Evolutionary conservation across 1,284 basidiomycete genomes (phyloP).

Genomic region (Malassezia furfur): DNA sequence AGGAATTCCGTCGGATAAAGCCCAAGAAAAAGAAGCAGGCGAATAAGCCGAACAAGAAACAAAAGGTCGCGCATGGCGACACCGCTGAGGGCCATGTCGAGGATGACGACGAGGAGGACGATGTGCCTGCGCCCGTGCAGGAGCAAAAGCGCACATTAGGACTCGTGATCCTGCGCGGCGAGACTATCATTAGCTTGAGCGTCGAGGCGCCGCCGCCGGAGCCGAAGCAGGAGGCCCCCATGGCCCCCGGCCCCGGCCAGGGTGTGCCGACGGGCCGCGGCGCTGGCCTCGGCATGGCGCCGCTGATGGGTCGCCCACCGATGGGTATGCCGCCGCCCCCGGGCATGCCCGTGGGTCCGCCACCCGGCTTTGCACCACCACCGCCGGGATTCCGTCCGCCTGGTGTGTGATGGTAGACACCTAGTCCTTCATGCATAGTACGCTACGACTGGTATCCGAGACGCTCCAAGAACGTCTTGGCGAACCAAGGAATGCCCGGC

Average conservation of each 20-base stretch:
- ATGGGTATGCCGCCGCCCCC: constrained; percentile 57
- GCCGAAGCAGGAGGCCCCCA: constrained; percentile 60
- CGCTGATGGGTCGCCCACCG: constrained; percentile 46
- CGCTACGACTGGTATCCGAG: constrained; percentile 15
- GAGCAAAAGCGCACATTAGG: constrained; percentile 95
- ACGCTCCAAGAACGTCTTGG: constrained; percentile 25
- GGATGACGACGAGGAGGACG: constrained; percentile 25
- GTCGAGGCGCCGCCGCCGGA: constrained; percentile 93
- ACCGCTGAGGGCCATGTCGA: constrained; percentile 15
- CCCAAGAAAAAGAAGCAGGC: constrained; percentile 26
- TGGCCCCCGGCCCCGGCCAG: constrained; percentile 79
- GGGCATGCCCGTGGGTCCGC: constrained; percentile 29
- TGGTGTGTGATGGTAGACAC: neutral
- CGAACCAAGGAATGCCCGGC: constrained; percentile 33
- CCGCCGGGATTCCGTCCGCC: constrained; percentile 34
- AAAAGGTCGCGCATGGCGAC: constrained; percentile 36
- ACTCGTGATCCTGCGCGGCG: constrained; percentile 88
- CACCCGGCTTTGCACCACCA: constrained; percentile 24
- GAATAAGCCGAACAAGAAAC: constrained; percentile 20
- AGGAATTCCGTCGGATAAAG: constrained; percentile 44
- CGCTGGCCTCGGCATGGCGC: constrained; percentile 80
- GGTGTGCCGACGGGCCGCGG: constrained; percentile 93
- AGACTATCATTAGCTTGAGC: constrained; percentile 86
- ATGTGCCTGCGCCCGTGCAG: constrained; percentile 58
- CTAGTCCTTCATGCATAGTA: neutral